Percentiles rank a stretch among this genome's conserved stretches.
Conservation (phyloP, 768 basidiomycete species). For the Chalciporus piperatus region DNA sequence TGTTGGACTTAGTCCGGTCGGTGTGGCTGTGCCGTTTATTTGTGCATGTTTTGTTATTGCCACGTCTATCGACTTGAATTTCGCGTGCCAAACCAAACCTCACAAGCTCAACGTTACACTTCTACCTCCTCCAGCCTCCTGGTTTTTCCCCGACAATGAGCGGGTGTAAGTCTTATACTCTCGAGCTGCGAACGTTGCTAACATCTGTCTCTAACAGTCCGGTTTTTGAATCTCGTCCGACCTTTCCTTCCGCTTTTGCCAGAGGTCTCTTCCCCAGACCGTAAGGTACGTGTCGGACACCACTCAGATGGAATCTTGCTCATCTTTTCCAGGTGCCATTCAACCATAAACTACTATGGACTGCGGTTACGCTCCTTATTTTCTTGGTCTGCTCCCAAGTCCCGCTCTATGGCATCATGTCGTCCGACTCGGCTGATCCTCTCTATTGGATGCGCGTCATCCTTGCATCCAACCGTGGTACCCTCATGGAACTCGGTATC, state of each 20-base stretch:
- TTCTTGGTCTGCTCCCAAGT: constrained; percentile 99
- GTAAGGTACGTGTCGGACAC: constrained; percentile 61
- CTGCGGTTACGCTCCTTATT: constrained; percentile 97
- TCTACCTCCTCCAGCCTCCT: constrained; percentile 20
- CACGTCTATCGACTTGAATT: constrained; percentile 26
- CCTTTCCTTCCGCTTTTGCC: constrained; percentile 96
- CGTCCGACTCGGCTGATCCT: constrained; percentile 97
- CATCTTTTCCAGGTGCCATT: constrained; percentile 73
- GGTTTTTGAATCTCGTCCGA: constrained; percentile 96
- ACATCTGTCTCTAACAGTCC: constrained; percentile 51
- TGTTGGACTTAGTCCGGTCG: background rate
- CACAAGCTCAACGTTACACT: constrained; percentile 20
- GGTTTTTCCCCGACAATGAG: constrained; percentile 55
- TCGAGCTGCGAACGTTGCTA: background rate
- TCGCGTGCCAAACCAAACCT: constrained; percentile 17
- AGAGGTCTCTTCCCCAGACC: constrained; percentile 96
- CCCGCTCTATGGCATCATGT: constrained; percentile 99
- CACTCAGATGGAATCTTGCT: constrained; percentile 4
- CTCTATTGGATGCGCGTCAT: constrained; percentile 99
- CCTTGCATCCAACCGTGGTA: constrained; percentile 96
- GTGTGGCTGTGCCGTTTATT: constrained; percentile 23
- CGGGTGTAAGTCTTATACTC: constrained; percentile 58
- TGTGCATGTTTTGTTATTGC: constrained; percentile 28
- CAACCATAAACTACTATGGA: constrained; percentile 99
- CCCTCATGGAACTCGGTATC: constrained; percentile 99